These are phyloP conservation scores for Colletotrichum eleusines DNA, from an alignment of 2,329 filamentous ascomycete genomes.

Conservation along the genomic window DNA sequence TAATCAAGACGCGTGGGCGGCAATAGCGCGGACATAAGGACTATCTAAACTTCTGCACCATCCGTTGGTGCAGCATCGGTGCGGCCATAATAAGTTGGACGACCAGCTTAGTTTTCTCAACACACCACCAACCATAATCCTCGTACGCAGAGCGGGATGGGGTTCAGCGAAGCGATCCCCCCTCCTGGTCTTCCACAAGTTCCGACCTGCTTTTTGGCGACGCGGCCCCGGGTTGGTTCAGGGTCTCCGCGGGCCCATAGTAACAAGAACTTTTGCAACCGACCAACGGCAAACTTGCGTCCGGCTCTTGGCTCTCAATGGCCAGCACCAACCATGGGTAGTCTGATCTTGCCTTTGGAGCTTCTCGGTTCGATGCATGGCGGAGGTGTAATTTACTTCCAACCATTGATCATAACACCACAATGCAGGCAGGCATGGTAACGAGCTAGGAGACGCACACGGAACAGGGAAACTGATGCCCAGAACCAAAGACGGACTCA, in stretches of 20 bases:
- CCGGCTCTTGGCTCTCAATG: background rate
- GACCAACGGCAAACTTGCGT: background rate
- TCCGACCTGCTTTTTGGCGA: background rate
- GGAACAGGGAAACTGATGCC: background rate
- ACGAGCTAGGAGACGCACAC: background rate
- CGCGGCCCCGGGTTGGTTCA: background rate
- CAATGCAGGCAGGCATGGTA: background rate
- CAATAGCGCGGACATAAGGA: background rate
- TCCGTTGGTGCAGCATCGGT: background rate
- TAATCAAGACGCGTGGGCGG: background rate
- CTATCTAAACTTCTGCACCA: background rate
- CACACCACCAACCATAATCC: no score
- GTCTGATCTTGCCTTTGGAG: background rate
- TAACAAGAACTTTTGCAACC: conserved; percentile 2
- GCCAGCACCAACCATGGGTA: background rate
- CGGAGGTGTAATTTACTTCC: background rate
- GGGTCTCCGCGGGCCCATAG: background rate
- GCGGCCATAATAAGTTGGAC: background rate
- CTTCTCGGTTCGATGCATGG: background rate
- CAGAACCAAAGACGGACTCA: background rate
- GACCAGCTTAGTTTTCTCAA: background rate
- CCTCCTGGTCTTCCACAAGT: background rate
- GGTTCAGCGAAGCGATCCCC: background rate
- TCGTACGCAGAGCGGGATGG: background rate
- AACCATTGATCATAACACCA: background rate